Evolutionary conservation across 1,284 basidiomycete genomes (phyloP), one percentile per base, ranked within the genome.

Genomic region (Microstroma glucosiphilum): DNA sequence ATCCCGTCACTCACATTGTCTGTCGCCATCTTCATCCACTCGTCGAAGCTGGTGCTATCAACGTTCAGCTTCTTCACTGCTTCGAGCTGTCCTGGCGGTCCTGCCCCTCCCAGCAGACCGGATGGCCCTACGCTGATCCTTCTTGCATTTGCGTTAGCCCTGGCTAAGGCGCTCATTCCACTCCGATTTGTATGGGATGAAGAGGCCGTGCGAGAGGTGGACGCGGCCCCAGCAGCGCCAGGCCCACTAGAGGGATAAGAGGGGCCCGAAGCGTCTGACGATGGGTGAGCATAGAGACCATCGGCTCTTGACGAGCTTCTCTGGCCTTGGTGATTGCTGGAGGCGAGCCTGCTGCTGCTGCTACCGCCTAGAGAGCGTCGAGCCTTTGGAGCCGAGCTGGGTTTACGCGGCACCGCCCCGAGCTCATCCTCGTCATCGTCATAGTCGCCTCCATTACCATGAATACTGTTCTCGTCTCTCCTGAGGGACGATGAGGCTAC

Each of bases 21-120:
- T 6, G 94, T 97, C 1, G 93, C 93, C 87, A 98, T 89, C 83
- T 97, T 98, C 94, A 99, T 98, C 94, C 96, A 98, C 79, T 98
- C 92, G 79, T 98, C 94, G 58, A 78, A 78, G 63, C 69, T 75
- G 59, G 77, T 77, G 13, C 64, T 74, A 65, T 78, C 75, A 23
- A 78, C 76, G 13, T 69, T 67, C 17, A 76, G 59, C 51, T 62
- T 62, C 43, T 48, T 48, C 4, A 48, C 43, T n/a, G 17, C 21
- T 6, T 48, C 43, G 6, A 48, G 43, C 46, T 48, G 46, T 23
- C n/a, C 46, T 23, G 46, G 46, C 6, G 51, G 8, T 25, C 21
- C 21, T 7, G 25, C 51, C 7, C 21, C 51, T 54, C 21, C 51
- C 13, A 54, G 51, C 7, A 15, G 6, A 13, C 51, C 51, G 13